Percentiles rank a stretch among this genome's conserved stretches.
phyloP scores from a whole-genome alignment of 1,284 basidiomycete genomes.

The Rhodotorula sp. region DNA sequence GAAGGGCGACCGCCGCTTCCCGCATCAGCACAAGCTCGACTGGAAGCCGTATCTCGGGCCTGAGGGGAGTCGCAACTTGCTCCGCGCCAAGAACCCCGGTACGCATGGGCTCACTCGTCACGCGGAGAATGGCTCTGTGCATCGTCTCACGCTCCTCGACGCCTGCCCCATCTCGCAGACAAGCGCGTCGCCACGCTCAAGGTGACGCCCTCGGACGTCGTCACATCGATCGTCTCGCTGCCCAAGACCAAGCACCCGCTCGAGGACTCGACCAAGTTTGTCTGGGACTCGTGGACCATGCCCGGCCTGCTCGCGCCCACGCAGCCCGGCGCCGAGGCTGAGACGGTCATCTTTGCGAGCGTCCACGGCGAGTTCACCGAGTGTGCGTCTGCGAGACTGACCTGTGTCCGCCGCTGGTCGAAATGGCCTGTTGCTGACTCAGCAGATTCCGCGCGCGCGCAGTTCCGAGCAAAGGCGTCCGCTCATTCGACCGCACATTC shows the following conservation, averaged over 20 bases:
- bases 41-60: slow-evolving; percentile 71
- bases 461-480: slow-evolving; percentile 62
- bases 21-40: slow-evolving; percentile 75
- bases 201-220: slow-evolving; percentile 67
- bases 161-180: slow-evolving; percentile 47
- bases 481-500: slow-evolving; percentile 92
- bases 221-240: slow-evolving; percentile 64
- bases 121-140: background rate
- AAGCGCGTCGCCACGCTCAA: slow-evolving; percentile 71
- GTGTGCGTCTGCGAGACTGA: slow-evolving; percentile 58
- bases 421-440: background rate
- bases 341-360: slow-evolving; percentile 68
- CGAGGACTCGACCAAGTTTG: slow-evolving; percentile 74
- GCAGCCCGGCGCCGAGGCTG: slow-evolving; percentile 59
- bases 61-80: slow-evolving; percentile 64
- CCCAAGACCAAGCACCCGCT: slow-evolving; percentile 77
- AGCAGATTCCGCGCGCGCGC: slow-evolving; percentile 33
- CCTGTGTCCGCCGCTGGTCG: too few relatives aligned
- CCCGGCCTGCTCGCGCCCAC: slow-evolving; percentile 52
- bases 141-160: background rate
- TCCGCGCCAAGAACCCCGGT: slow-evolving; percentile 62
- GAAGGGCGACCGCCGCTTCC: slow-evolving; percentile 56
- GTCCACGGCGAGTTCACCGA: slow-evolving; percentile 92
- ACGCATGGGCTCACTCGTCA: background rate
- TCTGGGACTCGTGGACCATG: slow-evolving; percentile 75